Evolutionary conservation across 805 yeast species (phyloP).

Genomic region (Huiozyma naganishii): DNA sequence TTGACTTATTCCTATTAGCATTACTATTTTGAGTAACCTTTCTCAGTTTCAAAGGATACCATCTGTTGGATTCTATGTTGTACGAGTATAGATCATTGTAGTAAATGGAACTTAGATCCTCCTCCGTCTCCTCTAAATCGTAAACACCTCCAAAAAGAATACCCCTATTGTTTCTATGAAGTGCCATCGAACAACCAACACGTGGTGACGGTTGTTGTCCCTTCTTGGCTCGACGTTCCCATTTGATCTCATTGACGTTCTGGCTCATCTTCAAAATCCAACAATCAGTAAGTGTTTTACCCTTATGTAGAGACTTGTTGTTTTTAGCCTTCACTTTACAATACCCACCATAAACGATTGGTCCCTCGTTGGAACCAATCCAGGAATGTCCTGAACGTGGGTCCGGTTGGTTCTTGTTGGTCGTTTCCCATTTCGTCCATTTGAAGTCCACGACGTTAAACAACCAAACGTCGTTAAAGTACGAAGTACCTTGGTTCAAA

Average conservation of each 20-base stretch:
- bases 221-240: conserved; percentile 85
- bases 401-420: conserved; percentile 72
- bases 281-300: conserved; percentile 75
- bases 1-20: conserved; percentile 28
- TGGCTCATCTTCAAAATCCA: conserved; percentile 84
- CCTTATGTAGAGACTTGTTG: conserved; percentile 77
- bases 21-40: conserved; percentile 7
- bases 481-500: conserved; percentile 72
- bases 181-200: conserved; percentile 87
- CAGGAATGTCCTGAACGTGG: conserved; percentile 90
- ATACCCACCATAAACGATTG: conserved; percentile 85
- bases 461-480: conserved; percentile 80
- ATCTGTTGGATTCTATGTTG: conserved; percentile 76
- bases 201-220: conserved; percentile 88
- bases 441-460: conserved; percentile 83
- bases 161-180: conserved; percentile 70
- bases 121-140: conserved; percentile 93
- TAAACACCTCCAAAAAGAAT: conserved; percentile 91
- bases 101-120: conserved; percentile 72
- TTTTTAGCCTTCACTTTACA: conserved; percentile 48
- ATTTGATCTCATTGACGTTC: conserved; percentile 59
- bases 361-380: conserved; percentile 71
- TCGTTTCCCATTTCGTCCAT: conserved; percentile 85
- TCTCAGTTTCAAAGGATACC: conserved; percentile 50
- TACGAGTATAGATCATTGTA: conserved; percentile 73